Percentiles rank a stretch among this genome's conserved stretches.
Conservation (phyloP, 1,139 yeast species). For the Barnettozyma hawaiiensis region DNA sequence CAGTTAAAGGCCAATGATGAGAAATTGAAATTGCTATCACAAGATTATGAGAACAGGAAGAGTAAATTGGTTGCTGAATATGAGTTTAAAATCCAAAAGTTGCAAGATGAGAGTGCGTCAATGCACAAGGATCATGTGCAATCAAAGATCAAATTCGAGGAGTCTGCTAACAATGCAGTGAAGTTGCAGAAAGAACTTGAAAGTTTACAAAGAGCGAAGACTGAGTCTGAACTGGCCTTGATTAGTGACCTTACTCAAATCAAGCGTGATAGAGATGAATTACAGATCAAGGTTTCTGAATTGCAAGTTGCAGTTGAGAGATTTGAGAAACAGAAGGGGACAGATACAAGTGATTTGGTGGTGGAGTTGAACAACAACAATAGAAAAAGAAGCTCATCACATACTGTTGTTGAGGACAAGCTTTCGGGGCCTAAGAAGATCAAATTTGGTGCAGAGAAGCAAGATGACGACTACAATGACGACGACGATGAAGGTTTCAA, state of each 20-base stretch:
- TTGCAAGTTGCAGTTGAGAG: conserved; percentile 20
- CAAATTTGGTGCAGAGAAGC: background rate
- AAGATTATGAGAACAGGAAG: conserved; percentile 19
- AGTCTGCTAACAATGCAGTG: background rate
- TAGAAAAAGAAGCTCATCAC: conserved; percentile 9
- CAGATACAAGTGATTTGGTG: no score
- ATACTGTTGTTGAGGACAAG: background rate
- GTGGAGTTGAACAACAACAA: conserved; percentile 12
- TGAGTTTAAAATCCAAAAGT: conserved; percentile 5
- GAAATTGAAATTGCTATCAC: conserved; percentile 20
- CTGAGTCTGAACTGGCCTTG: conserved; percentile 1
- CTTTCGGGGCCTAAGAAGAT: background rate
- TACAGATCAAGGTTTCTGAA: background rate
- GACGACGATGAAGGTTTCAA: conserved; percentile 1
- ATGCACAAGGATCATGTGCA: background rate
- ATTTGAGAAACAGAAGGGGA: conserved; percentile 28
- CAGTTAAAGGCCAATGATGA: conserved; percentile 21
- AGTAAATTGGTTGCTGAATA: background rate
- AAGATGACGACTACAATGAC: background rate
- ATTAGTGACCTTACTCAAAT: conserved; percentile 6
- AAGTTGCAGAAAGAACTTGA: conserved; percentile 3
- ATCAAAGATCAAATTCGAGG: background rate
- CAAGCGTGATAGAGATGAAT: conserved; percentile 5
- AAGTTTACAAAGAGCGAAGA: conserved; percentile 1
- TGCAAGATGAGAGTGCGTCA: conserved; percentile 5